Evolutionary conservation across 176 grass and related monocot species (phyloP).

Genomic region (Paspalum vaginatum): DNA sequence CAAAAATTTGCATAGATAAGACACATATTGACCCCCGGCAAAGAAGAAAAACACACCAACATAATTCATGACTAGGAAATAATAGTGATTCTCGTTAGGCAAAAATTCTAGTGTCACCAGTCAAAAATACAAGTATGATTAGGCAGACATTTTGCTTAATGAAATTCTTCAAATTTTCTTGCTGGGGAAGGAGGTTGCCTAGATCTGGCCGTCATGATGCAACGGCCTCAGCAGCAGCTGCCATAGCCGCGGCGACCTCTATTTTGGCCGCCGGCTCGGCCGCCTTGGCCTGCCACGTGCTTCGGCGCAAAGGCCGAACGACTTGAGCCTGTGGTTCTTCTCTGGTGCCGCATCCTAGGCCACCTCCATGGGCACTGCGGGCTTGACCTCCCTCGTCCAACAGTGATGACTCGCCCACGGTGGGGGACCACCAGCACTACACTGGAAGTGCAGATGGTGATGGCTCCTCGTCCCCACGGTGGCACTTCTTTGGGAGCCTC

Average conservation of each 20-base stretch:
- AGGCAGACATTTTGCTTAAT: too few relatives aligned
- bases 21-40: too few relatives aligned
- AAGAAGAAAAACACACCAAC: too few relatives aligned
- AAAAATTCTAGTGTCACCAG: too few relatives aligned
- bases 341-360: too few relatives aligned
- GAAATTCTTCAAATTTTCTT: too few relatives aligned
- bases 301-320: constrained; percentile 57
- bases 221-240: constrained; percentile 45
- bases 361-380: constrained; percentile 6
- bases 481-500: constrained; percentile 59
- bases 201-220: too few relatives aligned
- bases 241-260: constrained; percentile 37
- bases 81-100: too few relatives aligned
- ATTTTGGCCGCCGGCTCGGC: constrained; percentile 33
- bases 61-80: too few relatives aligned
- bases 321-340: constrained; percentile 41
- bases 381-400: background rate
- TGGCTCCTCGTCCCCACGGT: constrained; percentile 29
- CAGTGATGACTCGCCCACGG: background rate
- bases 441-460: background rate
- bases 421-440: constrained; percentile 15
- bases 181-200: too few relatives aligned
- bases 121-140: too few relatives aligned
- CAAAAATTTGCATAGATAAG: too few relatives aligned
- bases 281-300: constrained; percentile 71